A percentile compares a stretch with the other conserved stretches of the same genome.
These are phyloP conservation scores for Periconia sp. DNA, from an alignment of 2,329 filamentous ascomycete genomes.

Conservation along the genomic window DNA sequence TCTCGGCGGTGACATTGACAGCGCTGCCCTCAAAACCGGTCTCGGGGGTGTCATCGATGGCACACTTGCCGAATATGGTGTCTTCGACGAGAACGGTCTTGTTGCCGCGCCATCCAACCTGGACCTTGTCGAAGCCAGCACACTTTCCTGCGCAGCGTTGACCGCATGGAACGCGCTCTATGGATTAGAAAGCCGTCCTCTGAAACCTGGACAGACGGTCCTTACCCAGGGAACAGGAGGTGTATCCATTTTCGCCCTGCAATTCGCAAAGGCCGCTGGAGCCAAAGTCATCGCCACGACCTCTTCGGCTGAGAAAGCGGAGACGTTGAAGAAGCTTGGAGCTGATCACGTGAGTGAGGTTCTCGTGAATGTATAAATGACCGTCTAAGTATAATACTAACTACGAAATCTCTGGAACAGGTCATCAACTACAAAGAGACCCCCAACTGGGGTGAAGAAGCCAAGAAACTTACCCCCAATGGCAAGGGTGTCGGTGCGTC, in stretches of 20 bases:
- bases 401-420: background rate
- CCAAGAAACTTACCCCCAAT: slow-evolving; percentile 53
- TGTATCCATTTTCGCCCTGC: slow-evolving; percentile 67
- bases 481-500: slow-evolving; percentile 52
- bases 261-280: slow-evolving; percentile 55
- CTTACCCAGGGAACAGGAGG: slow-evolving; percentile 72
- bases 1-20: slow-evolving; percentile 52
- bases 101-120: slow-evolving; percentile 63
- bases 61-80: slow-evolving; percentile 66
- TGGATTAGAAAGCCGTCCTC: slow-evolving; percentile 45
- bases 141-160: slow-evolving; percentile 48
- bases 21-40: slow-evolving; percentile 51
- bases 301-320: slow-evolving; percentile 53
- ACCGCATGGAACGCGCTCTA: slow-evolving; percentile 58
- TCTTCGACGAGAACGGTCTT: slow-evolving; percentile 68
- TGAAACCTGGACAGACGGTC: slow-evolving; percentile 51
- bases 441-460: slow-evolving; percentile 57
- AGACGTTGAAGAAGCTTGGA: slow-evolving; percentile 54
- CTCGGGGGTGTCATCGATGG: slow-evolving; percentile 71
- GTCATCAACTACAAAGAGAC: slow-evolving; percentile 58
- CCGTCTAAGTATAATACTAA: background rate
- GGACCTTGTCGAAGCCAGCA: slow-evolving; percentile 50
- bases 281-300: slow-evolving; percentile 62
- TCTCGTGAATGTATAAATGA: background rate
- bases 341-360: slow-evolving; percentile 54